These are phyloP conservation scores for Myrmaecium sp. DNA, from an alignment of 2,329 filamentous ascomycete genomes.

Conservation along the genomic window DNA sequence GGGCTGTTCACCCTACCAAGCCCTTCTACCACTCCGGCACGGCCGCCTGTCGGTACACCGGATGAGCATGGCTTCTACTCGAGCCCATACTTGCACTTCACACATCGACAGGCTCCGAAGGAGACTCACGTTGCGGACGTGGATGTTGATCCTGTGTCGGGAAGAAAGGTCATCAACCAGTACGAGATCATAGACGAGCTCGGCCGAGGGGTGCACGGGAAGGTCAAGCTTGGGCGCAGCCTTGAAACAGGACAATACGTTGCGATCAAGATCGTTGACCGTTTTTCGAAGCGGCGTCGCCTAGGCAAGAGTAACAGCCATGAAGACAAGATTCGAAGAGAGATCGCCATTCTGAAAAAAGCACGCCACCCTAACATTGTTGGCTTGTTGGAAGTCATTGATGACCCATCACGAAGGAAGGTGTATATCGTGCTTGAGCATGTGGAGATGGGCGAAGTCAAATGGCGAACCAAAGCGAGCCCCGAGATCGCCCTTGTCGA, in stretches of 20 bases:
- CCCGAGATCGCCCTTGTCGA: conserved; percentile 73
- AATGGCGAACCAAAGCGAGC: conserved; percentile 80
- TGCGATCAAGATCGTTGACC: conserved; percentile 95
- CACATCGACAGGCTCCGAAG: conserved; percentile 31
- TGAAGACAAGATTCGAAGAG: conserved; percentile 75
- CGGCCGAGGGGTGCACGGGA: conserved; percentile 87
- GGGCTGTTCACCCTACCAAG: conserved; percentile 26
- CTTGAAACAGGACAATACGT: conserved; percentile 60
- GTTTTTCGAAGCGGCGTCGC: conserved; percentile 82
- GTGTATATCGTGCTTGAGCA: conserved; percentile 97
- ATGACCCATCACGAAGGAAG: conserved; percentile 89
- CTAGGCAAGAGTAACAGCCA: conserved; percentile 59
- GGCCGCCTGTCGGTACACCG: conserved; percentile 12
- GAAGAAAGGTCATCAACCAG: conserved; percentile 91
- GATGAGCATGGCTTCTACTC: conserved; percentile 26
- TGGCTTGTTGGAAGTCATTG: conserved; percentile 87
- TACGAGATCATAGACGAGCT: conserved; percentile 96
- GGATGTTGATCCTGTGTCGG: conserved; percentile 74
- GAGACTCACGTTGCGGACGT: conserved; percentile 78
- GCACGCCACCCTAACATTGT: conserved; percentile 96
- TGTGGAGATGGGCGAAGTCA: conserved; percentile 82
- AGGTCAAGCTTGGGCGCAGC: conserved; percentile 87
- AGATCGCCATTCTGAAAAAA: conserved; percentile 97
- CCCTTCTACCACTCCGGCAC: conserved; percentile 15
- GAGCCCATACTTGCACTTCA: conserved; percentile 32